Evolutionary conservation across 1,284 basidiomycete species (phyloP).

Genomic region (Exobasidium cylindrosporum): DNA sequence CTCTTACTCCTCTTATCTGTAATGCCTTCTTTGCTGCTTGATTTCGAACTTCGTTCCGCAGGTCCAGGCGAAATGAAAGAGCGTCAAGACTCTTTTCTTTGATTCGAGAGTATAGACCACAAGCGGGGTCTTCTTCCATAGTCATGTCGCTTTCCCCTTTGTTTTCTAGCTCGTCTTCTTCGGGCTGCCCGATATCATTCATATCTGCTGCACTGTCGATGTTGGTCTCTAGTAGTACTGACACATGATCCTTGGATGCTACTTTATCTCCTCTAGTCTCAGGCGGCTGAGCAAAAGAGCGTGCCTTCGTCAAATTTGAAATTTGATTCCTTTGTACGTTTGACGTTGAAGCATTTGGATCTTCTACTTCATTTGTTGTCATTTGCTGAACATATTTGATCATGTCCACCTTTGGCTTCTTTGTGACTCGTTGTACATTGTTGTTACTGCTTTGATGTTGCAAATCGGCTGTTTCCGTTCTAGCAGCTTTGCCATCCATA

Average conservation of each 20-base stretch:
- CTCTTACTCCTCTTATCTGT: background rate
- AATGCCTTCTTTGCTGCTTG: background rate
- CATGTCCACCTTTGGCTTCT: background rate
- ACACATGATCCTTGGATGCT: background rate
- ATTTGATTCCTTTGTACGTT: background rate
- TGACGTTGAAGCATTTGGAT: background rate
- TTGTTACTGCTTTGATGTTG: background rate
- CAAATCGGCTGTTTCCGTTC: background rate
- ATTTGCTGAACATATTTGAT: background rate
- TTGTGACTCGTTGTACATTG: background rate
- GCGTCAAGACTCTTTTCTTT: background rate
- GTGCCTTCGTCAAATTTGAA: background rate
- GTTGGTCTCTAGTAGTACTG: background rate
- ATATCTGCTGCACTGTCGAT: background rate
- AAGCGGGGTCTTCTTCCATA: background rate
- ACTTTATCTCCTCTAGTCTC: background rate
- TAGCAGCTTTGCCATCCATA: background rate
- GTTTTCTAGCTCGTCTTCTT: background rate
- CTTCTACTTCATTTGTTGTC: background rate
- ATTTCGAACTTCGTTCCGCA: background rate
- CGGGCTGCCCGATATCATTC: background rate
- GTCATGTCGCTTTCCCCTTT: background rate
- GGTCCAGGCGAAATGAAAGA: conserved; percentile 2
- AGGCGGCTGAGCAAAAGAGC: background rate
- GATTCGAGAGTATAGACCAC: background rate